These are phyloP conservation scores for Madurella fahalii DNA, from an alignment of 2,329 filamentous ascomycete genomes.

Conservation along the genomic window DNA sequence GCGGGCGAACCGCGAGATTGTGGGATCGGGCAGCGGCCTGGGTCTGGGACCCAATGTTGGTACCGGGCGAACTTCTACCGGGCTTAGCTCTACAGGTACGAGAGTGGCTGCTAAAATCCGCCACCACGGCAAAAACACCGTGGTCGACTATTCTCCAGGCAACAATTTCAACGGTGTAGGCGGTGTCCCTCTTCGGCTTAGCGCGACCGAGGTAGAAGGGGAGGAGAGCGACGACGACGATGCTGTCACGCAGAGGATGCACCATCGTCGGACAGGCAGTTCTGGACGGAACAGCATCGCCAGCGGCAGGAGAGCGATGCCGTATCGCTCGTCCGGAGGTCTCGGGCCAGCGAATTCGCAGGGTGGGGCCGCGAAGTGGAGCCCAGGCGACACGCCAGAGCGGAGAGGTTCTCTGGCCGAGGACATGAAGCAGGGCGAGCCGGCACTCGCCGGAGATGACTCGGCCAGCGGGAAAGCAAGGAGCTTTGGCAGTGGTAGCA, in stretches of 20 bases:
- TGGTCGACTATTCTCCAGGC: conserved; percentile 73
- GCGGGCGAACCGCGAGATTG: conserved; percentile 78
- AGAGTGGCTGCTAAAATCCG: conserved; percentile 81
- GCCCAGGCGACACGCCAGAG: conserved; percentile 54
- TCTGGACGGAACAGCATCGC: conserved; percentile 68
- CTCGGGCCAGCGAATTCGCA: conserved; percentile 32
- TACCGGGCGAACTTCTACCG: conserved; percentile 55
- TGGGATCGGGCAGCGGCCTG: conserved; percentile 49
- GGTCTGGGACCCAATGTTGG: conserved; percentile 34
- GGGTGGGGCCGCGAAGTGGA: conserved; percentile 42
- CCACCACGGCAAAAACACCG: conserved; percentile 76
- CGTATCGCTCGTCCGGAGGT: conserved; percentile 50
- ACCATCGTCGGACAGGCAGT: conserved; percentile 69
- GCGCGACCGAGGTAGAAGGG: conserved; percentile 91
- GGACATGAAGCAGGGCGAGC: conserved; percentile 35
- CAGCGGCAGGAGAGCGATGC: conserved; percentile 46
- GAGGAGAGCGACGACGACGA: conserved; percentile 78
- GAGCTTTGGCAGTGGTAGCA: conserved; percentile 52
- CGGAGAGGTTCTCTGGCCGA: conserved; percentile 50
- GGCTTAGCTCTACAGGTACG: conserved; percentile 53
- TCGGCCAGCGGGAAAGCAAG: conserved; percentile 44
- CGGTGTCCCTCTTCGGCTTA: conserved; percentile 85
- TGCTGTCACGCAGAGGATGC: conserved; percentile 43
- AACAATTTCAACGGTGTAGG: conserved; percentile 69
- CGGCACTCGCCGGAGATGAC: conserved; percentile 33